These are phyloP conservation scores for Dryadomyces quercus-mongolicae DNA, from an alignment of 2,329 filamentous ascomycete genomes.

Conservation along the genomic window DNA sequence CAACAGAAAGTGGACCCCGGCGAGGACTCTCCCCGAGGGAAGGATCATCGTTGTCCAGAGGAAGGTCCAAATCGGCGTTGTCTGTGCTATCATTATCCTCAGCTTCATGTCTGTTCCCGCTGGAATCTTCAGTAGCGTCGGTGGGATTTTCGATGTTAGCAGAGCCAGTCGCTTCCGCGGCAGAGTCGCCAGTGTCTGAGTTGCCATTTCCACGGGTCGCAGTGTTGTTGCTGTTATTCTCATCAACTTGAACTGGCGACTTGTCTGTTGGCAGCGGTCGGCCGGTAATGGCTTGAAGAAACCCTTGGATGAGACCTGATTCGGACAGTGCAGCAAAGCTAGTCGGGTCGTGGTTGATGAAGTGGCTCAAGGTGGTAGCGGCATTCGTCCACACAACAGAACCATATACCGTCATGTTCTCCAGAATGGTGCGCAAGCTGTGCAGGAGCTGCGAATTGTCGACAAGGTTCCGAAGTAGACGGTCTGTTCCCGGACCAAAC, in stretches of 20 bases:
- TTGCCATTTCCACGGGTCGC: neutral
- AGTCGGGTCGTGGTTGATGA: slow-evolving; percentile 97
- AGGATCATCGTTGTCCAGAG: slow-evolving; percentile 22
- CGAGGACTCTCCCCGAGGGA: slow-evolving; percentile 24
- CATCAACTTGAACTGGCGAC: neutral
- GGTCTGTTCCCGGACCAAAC: slow-evolving; percentile 61
- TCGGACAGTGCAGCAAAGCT: slow-evolving; percentile 95
- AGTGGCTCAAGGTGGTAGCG: slow-evolving; percentile 83
- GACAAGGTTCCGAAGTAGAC: slow-evolving; percentile 81
- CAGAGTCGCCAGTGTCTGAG: too few species aligned
- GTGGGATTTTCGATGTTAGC: slow-evolving; percentile 15
- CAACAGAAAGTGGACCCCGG: slow-evolving; percentile 40
- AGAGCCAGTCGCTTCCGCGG: neutral
- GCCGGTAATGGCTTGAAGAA: slow-evolving; percentile 69
- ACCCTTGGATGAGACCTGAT: slow-evolving; percentile 75
- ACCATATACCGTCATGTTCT: slow-evolving; percentile 68
- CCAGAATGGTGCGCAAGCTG: slow-evolving; percentile 70
- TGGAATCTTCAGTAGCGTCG: slow-evolving; percentile 11
- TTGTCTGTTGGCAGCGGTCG: slow-evolving; percentile 23
- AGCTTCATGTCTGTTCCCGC: neutral
- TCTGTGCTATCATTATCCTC: neutral
- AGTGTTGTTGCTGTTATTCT: neutral
- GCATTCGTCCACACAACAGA: slow-evolving; percentile 94
- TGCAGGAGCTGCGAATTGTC: slow-evolving; percentile 78
- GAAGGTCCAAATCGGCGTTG: slow-evolving; percentile 19